phyloP scores from a whole-genome alignment of 805 yeast species.

The Candida broadrunensis region DNA sequence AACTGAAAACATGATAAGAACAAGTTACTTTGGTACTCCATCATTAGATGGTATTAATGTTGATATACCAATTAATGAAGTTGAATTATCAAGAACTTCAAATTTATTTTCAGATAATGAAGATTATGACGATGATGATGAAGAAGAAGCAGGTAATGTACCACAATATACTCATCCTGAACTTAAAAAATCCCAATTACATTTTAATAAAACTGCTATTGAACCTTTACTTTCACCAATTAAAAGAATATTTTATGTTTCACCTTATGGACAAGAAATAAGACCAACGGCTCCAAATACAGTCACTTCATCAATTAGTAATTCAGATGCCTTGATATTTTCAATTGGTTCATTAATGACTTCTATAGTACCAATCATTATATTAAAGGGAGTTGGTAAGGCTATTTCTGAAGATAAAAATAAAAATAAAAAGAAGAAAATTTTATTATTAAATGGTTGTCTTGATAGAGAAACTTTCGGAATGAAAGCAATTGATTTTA shows the following conservation, averaged over 20 bases:
- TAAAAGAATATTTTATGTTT: conserved; percentile 69
- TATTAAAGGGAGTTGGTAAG: conserved; percentile 69
- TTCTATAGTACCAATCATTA: conserved; percentile 74
- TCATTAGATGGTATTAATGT: not conserved
- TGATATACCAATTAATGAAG: conserved; percentile 7
- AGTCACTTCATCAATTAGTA: conserved; percentile 48
- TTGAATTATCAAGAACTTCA: conserved; percentile 1
- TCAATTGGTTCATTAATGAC: conserved; percentile 91
- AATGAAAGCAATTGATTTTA: conserved; percentile 57
- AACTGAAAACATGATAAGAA: not conserved
- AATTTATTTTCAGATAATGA: not conserved
- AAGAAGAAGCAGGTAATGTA: conserved; percentile 56
- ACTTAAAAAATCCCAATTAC: conserved; percentile 67
- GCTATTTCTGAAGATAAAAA: conserved; percentile 40
- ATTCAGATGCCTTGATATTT: conserved; percentile 58
- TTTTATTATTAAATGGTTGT: conserved; percentile 70
- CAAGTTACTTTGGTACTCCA: conserved; percentile 4
- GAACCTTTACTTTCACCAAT: conserved; percentile 74
- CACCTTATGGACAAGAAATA: conserved; percentile 85
- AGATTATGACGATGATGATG: conserved; percentile 13
- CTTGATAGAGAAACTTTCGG: conserved; percentile 79
- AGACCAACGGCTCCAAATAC: conserved; percentile 69
- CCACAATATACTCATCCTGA: conserved; percentile 79
- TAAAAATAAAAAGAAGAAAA: conserved; percentile 35
- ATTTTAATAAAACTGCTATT: conserved; percentile 58